Base-by-base conservation (phyloP, 176 grass and related monocot species). In the Musa beccarii region DNA sequence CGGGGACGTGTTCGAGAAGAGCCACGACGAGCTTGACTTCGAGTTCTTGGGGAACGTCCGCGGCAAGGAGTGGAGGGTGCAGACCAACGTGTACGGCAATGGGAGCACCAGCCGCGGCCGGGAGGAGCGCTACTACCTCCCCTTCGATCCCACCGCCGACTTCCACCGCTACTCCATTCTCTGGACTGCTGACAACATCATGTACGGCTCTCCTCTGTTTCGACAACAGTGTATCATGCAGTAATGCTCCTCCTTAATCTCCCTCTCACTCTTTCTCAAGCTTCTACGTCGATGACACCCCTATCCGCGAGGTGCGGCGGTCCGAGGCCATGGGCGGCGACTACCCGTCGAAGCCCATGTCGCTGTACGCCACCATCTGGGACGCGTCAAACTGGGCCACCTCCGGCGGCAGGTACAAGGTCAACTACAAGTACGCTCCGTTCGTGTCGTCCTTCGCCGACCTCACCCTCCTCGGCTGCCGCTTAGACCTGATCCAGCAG, bases 151-250 rank as follows among this genome's bases (percentile, higher is more conserved):
- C 0, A 90, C 87, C 72, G 88, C 89, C 10, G 92, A 86, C 76
- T 96, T 92, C 87, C 92, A 96, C 73, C 89, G 87, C 83, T 96
- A 96, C 83, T 96, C 92, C 79, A 88, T 96, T 83, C 87, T 96
- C 12, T 96, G 87, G 89, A 86, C 87, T 0, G 17, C 65, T 11
- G 3, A 79, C 0, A 79, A 81, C 52, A 86, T 86, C 80, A 82
- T 82, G 84, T 86, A 86, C 59, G 16, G 0, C 17, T 6, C 11
- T 1, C 55, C 23, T 54, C 21, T 73, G 34, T 43, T 43, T 43
- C 34, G 34, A 43, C 34, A 43, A 43, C 34, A 43, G 34, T 43
- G 34, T 43, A 43, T 43, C 34, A 43, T 43, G 34, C 34, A 43
- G 34, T 43, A 6, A 43, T 43, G 34, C 16, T 72, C 8, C 43